Evolutionary conservation across 306 rosid species (phyloP).

Genomic region (Morella rubra): DNA sequence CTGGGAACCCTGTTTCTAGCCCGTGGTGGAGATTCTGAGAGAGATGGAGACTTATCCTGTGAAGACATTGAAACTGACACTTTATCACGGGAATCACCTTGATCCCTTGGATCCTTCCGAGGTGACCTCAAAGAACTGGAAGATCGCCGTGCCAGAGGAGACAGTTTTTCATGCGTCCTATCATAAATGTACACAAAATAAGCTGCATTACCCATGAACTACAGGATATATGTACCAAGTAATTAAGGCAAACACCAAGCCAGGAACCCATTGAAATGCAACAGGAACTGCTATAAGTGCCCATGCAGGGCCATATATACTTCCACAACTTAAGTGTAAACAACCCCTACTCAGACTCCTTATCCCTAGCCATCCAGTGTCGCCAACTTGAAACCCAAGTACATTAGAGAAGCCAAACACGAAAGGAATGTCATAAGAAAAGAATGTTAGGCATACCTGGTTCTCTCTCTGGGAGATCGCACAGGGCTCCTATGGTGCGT

Average conservation of each 20-base stretch:
- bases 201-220: background rate
- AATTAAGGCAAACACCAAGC: background rate
- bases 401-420: background rate
- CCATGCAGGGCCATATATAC: background rate
- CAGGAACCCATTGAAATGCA: background rate
- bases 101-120: constrained; percentile 36
- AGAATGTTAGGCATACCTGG: constrained; percentile 44
- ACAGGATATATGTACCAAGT: background rate
- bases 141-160: constrained; percentile 34
- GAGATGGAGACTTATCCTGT: constrained; percentile 42
- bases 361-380: background rate
- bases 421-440: background rate
- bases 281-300: background rate
- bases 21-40: constrained; percentile 46
- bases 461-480: constrained; percentile 49
- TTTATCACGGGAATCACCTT: constrained; percentile 33
- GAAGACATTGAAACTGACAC: constrained; percentile 38
- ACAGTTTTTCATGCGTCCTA: constrained; percentile 43
- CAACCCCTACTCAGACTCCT: background rate
- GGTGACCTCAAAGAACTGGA: constrained; percentile 44
- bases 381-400: background rate
- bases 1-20: constrained; percentile 39
- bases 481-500: constrained; percentile 39
- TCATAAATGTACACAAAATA: constrained; percentile 24
- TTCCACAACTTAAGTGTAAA: background rate